phyloP scores from a whole-genome alignment of 257 asterid genomes.

The Capsicum chinense region DNA sequence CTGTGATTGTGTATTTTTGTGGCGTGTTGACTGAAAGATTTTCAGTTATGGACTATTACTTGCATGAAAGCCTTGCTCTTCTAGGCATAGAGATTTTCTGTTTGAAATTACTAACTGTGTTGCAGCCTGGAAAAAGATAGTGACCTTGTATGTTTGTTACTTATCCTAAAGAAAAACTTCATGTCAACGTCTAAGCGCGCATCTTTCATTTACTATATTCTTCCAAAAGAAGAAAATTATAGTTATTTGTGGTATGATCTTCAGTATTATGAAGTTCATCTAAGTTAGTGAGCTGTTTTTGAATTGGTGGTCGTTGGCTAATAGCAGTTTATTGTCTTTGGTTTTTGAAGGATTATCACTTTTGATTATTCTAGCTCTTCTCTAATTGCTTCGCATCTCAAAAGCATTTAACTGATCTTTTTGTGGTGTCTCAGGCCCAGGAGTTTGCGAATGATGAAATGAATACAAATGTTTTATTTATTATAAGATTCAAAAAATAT shows the following conservation, averaged over 20 bases:
- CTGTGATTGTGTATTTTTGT: too few relatives aligned
- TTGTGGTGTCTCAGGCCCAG: constrained; percentile 57
- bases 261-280: not conserved
- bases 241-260: not conserved
- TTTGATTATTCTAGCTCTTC: not conserved
- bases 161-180: not conserved
- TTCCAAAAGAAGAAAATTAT: not conserved
- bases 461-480: too few relatives aligned
- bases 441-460: constrained; percentile 19
- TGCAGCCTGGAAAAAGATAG: not conserved
- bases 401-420: constrained; percentile 14
- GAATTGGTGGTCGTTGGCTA: not conserved
- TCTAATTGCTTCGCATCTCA: not conserved
- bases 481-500: too few relatives aligned
- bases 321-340: not conserved
- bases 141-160: not conserved
- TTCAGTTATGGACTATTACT: too few relatives aligned
- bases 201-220: not conserved
- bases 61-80: too few relatives aligned
- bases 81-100: too few relatives aligned
- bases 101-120: not conserved
- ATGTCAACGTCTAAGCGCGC: not conserved
- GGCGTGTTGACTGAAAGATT: too few relatives aligned
- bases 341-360: constrained; percentile 10
- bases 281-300: not conserved